Evolutionary conservation across 352 stramenopile genomes (phyloP), one percentile per base, ranked within the genome.

Genomic region (Pilasporangium apinafurcum): DNA sequence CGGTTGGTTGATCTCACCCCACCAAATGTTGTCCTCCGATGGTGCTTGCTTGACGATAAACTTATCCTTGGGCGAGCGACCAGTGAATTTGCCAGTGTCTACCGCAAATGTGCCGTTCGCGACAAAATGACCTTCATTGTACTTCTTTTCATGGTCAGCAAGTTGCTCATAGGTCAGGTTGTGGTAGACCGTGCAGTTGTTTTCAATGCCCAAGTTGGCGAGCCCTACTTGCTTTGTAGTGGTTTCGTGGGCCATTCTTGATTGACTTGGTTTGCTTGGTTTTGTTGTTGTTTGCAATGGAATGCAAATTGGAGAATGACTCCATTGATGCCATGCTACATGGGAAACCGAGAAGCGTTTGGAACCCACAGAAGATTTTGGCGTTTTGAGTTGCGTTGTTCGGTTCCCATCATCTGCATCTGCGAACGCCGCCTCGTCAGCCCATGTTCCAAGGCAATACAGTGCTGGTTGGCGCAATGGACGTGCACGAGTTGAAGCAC

Each of bases 41-140:
- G 64, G 65, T 41, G 32, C 35, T 41, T 77, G 65, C 53, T 70
- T 70, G 18, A 81, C 68, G n/a, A 81, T 72, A 43, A 72, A 81
- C 62, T 81, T 81, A 59, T 81, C 68, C 53, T 74, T 69, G 40
- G 68, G 68, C 45, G 64, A 81, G 44, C 68, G 64, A 16, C 68
- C 68, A 20, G 68, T 81, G 45, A 81, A 81, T 55, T 81, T 81
- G 61, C 68, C 68, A 47, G 68, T 81, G 55, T 81, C 68, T 1
- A 81, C 65, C 21, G 68, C 65, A 40, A 81, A 81, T 58, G 68
- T 81, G 56, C 65, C 68, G 50, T 81, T 77, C n/a, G 68, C 64
- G 20, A 65, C 55, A 32, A 74, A 77, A 40, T 61, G 48, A 46
- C 68, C 68, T 62, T 81, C 68, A 30, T 75, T 59, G 62, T 69